Base-by-base conservation (phyloP, 1,139 yeast species). In the Yamadazyma jaroonii region DNA sequence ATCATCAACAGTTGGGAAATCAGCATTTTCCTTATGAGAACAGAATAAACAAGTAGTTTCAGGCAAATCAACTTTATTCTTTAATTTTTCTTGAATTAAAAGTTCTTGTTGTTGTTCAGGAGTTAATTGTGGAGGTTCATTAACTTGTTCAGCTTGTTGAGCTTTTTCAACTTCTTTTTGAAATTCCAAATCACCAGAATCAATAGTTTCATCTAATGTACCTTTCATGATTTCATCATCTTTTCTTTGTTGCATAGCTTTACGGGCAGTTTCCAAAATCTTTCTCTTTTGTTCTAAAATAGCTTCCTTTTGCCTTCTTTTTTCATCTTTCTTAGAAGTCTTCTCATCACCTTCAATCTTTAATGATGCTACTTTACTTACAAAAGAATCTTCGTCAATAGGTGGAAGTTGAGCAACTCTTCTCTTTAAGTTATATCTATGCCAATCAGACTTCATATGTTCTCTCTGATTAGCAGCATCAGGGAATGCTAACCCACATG, bases 21-120 rank as follows among this genome's bases (percentile, higher is more conserved):
- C 42, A 30, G 61, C 53, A 29, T 62, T 53, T 28, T 57, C 54
- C 55, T 78, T 76, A 36, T 77, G 76, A 39, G 69, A 71, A 49
- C 95, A 89, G 56, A 92, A 89, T 36, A 92, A 68, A 62, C 97
- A 90, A 3, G 81, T 76, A 14, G 81, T 81, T 12, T 79, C 65
- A 8, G 94, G 84, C 32, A 92, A 81, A 24, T 82, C 83, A 15
- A 83, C 84, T 49, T 71, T 79, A 44, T 77, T 78, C 29, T 72
- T 64, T 23, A 82, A 48, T 52, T 84, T 84, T 42, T 79, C 76
- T 23, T 70, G 59, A 55, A 81, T 68, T 25, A 83, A 48, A 37
- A 63, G 57, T 43, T 80, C 84, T 38, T 77, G 77, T 32, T 60
- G 53, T 46, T 75, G 63, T 42, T 76, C 78, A 30, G 58, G 63